These are phyloP conservation scores for Aspergillus sclerotialis DNA, from an alignment of 2,329 filamentous ascomycete genomes.

Conservation along the genomic window DNA sequence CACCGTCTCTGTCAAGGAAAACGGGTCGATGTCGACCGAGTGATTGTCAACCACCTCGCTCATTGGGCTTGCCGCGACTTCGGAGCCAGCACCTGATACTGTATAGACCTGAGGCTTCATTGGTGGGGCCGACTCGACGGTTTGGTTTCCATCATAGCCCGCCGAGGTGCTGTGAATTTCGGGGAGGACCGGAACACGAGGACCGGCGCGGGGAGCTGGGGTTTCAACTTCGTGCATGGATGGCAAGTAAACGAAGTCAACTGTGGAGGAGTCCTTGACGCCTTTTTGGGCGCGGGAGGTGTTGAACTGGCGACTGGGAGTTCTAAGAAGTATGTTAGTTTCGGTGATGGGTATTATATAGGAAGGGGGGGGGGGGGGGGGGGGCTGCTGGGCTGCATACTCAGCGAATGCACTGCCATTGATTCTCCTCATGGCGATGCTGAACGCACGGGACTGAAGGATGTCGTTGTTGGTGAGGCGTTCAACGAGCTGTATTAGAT, in stretches of 20 bases:
- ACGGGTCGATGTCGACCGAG: constrained; percentile 49
- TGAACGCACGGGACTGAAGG: constrained; percentile 47
- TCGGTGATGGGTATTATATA: constrained; percentile 1
- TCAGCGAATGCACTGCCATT: constrained; percentile 34
- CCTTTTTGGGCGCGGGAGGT: constrained; percentile 52
- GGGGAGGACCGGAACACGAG: constrained; percentile 47
- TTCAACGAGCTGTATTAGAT: constrained; percentile 38
- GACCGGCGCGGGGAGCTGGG: constrained; percentile 24
- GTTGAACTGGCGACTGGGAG: constrained; percentile 55
- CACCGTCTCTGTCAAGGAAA: constrained; percentile 48
- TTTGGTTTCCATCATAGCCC: constrained; percentile 17
- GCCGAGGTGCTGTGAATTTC: constrained; percentile 23
- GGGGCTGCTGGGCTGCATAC: too few species aligned
- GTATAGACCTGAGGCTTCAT: constrained; percentile 54
- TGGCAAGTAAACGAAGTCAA: constrained; percentile 59
- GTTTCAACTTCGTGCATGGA: constrained; percentile 40
- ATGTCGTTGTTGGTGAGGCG: constrained; percentile 49
- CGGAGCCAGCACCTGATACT: constrained; percentile 35
- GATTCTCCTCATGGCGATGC: constrained; percentile 46
- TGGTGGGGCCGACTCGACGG: constrained; percentile 16
- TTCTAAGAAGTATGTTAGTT: constrained; percentile 27
- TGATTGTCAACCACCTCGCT: constrained; percentile 53
- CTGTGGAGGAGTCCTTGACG: constrained; percentile 52
- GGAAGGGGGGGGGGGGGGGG: not conserved
- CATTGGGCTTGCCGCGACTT: constrained; percentile 48